Conservation (phyloP, 129 eudicot species). For the Artemisia annua region DNA sequence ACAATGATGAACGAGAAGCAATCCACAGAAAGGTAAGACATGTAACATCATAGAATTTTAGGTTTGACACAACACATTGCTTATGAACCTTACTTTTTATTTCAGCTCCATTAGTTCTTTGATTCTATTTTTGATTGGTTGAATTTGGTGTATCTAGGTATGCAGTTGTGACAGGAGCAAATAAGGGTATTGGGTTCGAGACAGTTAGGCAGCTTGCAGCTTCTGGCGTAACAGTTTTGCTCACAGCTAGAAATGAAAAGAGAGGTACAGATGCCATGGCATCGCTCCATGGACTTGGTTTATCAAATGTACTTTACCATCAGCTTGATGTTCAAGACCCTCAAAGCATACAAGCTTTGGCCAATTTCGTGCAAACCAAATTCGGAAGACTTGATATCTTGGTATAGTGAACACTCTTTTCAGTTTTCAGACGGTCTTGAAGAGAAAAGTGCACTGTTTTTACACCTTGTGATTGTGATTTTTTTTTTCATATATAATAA, state of each 20-base stretch:
- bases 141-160: constrained; percentile 34
- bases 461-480: background rate
- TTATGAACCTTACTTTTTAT: background rate
- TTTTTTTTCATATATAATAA: constrained; percentile 20
- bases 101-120: background rate
- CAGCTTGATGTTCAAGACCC: constrained; percentile 79
- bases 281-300: constrained; percentile 49
- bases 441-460: background rate
- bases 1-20: constrained; percentile 31
- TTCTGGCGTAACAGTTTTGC: constrained; percentile 58
- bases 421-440: background rate
- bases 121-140: background rate
- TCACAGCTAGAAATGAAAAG: constrained; percentile 71
- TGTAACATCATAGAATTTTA: background rate
- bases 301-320: constrained; percentile 66
- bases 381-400: constrained; percentile 74
- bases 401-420: constrained; percentile 43
- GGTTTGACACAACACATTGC: background rate
- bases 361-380: constrained; percentile 40
- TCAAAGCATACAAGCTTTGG: constrained; percentile 55
- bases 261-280: constrained; percentile 61
- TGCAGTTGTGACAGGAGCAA: constrained; percentile 92
- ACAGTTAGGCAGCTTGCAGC: constrained; percentile 67
- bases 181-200: constrained; percentile 90
- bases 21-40: constrained; percentile 24